Evolutionary conservation across 129 eudicot genomes (phyloP).

Genomic region (Chrysanthemum seticuspe): DNA sequence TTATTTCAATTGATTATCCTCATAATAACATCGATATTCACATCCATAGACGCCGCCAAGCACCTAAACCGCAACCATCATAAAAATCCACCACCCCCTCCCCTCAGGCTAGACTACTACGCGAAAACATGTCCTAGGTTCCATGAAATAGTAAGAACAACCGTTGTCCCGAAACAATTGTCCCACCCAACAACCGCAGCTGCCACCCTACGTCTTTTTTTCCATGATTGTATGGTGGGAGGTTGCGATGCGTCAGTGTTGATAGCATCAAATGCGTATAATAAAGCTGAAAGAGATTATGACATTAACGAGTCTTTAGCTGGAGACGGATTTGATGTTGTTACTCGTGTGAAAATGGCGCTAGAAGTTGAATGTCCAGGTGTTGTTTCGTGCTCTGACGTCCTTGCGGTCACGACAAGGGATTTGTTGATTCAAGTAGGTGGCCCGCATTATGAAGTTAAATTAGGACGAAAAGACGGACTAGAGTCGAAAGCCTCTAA

Average conservation of each 20-base stretch:
- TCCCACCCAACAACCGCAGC: constrained; percentile 65
- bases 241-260: constrained; percentile 75
- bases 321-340: constrained; percentile 62
- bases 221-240: constrained; percentile 72
- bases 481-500: constrained; percentile 37
- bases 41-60: constrained; percentile 22
- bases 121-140: constrained; percentile 46
- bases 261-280: constrained; percentile 44
- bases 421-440: constrained; percentile 51
- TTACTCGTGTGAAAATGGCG: constrained; percentile 54
- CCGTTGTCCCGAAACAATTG: constrained; percentile 38
- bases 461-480: constrained; percentile 61
- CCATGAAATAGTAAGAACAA: constrained; percentile 31
- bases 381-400: constrained; percentile 58
- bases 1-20: constrained; percentile 22
- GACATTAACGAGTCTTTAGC: constrained; percentile 61
- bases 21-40: constrained; percentile 25
- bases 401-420: constrained; percentile 51
- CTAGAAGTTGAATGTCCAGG: constrained; percentile 63
- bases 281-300: constrained; percentile 49
- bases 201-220: constrained; percentile 63
- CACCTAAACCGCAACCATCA: neutral
- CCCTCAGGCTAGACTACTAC: constrained; percentile 43
- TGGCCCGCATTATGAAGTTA: constrained; percentile 50
- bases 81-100: constrained; percentile 17